Base-by-base conservation (phyloP, 495 filamentous ascomycete genomes). In the Penicillium coffeae region DNA sequence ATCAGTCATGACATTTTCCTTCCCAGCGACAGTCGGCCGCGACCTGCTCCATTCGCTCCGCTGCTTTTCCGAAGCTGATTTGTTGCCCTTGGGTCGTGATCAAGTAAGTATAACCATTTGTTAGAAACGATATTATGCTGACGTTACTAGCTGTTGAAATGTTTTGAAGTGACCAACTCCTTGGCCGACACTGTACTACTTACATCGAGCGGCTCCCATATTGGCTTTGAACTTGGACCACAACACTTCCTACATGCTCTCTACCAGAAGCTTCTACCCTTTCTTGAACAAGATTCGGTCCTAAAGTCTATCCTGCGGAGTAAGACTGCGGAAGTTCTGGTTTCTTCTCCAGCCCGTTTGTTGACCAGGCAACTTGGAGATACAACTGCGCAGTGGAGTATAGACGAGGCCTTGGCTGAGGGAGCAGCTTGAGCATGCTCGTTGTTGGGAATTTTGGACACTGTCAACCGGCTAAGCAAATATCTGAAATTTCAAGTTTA, bases 1-100 rank as follows among this genome's bases (percentile, higher is more conserved):
- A 44, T 68, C 70, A 15, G 74, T 78, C n/a, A 77, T 89, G 76
- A 83, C 77, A 0, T 84, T 90, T 58, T 75, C 75, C 27, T 88
- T 82, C 51, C 86, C 86, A 1, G 77, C 87, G 19, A 80, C 85
- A 45, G 81, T 89, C 39, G 75, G 86, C 19, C 75, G 81, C 32
- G 84, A 89, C 54, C 67, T 93, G 6, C 67, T 90, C 18, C 72
- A 77, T 30, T 50, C 62, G 1, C 44, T 68, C 21, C 54, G 51
- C 12, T 42, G 42, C 0, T 65, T 66, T 16, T 52, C 58, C 2
- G 49, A 65, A 13, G 40, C 51, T 0, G 65, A 68, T 40, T 49
- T 68, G 42, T 38, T 68, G 3, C 65, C 65, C 3, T 25, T 68
- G 33, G 65, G 65, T 12, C 55, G 65, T 20, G 65, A 68, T 27